phyloP scores from a whole-genome alignment of 345 rosid genomes.

The Citrus inodora region DNA sequence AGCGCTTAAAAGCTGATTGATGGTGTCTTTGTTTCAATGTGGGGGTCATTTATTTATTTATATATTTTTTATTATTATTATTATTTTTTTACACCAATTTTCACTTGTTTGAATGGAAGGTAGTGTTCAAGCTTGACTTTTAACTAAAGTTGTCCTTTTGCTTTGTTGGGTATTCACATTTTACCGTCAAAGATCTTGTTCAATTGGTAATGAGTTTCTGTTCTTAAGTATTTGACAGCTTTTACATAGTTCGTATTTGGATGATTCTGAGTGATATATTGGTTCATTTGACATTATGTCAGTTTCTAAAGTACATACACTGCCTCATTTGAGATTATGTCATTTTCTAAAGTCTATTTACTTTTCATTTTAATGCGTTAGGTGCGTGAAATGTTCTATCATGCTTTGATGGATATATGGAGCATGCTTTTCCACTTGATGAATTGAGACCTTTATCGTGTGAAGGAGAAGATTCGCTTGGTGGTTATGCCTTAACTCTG shows the following conservation, averaged over 20 bases:
- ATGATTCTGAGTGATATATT: background rate
- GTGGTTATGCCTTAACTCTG: slow-evolving; percentile 95
- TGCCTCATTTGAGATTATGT: too few relatives aligned
- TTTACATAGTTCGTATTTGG: background rate
- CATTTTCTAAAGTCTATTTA: background rate
- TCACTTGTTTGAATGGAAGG: background rate
- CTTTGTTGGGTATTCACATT: background rate
- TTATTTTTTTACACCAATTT: background rate
- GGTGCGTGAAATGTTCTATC: slow-evolving; percentile 99
- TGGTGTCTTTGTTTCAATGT: background rate
- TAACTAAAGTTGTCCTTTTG: background rate
- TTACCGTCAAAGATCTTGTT: background rate
- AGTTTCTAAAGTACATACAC: background rate
- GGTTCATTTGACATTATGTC: background rate
- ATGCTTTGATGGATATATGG: slow-evolving; percentile 97
- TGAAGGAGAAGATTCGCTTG: slow-evolving; percentile 88
- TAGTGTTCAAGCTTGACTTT: background rate
- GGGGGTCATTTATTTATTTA: background rate
- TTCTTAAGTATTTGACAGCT: background rate
- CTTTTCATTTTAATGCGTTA: slow-evolving; percentile 16
- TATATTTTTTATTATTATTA: too few relatives aligned
- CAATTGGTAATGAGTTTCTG: background rate
- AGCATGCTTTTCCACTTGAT: slow-evolving; percentile 91
- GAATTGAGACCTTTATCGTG: slow-evolving; percentile 89
- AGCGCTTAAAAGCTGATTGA: background rate